Conservation (phyloP, 2,329 filamentous ascomycete genomes). For the Alternaria ethzedia region DNA sequence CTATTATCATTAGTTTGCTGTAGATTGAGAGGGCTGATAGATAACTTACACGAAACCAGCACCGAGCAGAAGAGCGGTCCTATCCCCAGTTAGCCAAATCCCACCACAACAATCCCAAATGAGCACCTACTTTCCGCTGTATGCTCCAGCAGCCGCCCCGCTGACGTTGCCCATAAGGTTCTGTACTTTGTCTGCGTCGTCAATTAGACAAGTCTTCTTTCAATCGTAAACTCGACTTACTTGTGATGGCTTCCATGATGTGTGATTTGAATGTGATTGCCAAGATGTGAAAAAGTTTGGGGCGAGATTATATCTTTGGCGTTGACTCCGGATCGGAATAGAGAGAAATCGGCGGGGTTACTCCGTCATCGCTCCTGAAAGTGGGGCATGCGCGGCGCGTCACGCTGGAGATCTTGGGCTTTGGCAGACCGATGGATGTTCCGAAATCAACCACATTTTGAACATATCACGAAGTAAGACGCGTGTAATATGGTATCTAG, state of each 20-base stretch:
- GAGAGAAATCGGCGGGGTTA: constrained; percentile 30
- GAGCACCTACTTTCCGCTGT: constrained; percentile 44
- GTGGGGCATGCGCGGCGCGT: constrained; percentile 7
- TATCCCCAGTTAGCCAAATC: constrained; percentile 26
- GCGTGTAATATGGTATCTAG: background rate
- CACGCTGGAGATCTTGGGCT: constrained; percentile 1
- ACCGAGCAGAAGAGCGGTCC: constrained; percentile 48
- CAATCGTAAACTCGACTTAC: constrained; percentile 18
- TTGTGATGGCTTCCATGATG: constrained; percentile 49
- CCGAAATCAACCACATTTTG: background rate
- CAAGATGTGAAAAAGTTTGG: constrained; percentile 16
- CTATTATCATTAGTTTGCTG: constrained; percentile 28
- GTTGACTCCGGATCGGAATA: constrained; percentile 43
- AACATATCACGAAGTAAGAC: too few species aligned
- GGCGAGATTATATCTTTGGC: constrained; percentile 31
- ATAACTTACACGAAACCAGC: constrained; percentile 48
- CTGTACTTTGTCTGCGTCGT: constrained; percentile 41
- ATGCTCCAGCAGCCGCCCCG: constrained; percentile 25
- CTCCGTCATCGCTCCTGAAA: constrained; percentile 45
- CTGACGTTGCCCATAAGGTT: constrained; percentile 36
- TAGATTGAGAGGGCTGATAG: background rate
- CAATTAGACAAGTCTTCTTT: constrained; percentile 22
- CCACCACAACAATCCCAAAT: background rate
- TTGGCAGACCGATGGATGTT: background rate
- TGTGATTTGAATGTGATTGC: constrained; percentile 14